phyloP scores from a whole-genome alignment of 352 stramenopile species.

The Phytophthora podocarpi region DNA sequence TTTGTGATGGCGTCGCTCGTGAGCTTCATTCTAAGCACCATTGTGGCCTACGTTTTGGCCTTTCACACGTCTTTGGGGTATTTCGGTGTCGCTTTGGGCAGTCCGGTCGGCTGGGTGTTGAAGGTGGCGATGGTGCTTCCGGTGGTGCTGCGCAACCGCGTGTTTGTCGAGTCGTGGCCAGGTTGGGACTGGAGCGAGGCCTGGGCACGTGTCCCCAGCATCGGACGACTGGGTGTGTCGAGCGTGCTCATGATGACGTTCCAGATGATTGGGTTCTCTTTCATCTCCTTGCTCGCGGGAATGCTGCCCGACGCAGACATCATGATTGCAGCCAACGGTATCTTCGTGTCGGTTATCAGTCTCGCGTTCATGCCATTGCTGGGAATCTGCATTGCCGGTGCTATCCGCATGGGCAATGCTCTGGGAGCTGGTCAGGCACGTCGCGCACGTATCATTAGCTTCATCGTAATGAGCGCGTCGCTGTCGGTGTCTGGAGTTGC shows the following conservation, averaged over 20 bases:
- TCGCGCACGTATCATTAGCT: conserved; percentile 44
- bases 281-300: conserved; percentile 56
- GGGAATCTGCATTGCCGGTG: conserved; percentile 51
- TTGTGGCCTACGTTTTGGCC: conserved; percentile 54
- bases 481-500: conserved; percentile 41
- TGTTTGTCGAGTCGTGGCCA: conserved; percentile 65
- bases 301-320: conserved; percentile 56
- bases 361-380: conserved; percentile 57
- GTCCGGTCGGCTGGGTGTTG: conserved; percentile 50
- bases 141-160: conserved; percentile 49
- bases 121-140: conserved; percentile 55
- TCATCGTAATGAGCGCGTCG: conserved; percentile 37
- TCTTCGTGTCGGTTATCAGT: conserved; percentile 51
- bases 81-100: conserved; percentile 57
- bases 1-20: conserved; percentile 49
- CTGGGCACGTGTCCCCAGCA: conserved; percentile 41
- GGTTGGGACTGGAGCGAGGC: conserved; percentile 52
- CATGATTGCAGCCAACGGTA: conserved; percentile 57
- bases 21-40: conserved; percentile 44
- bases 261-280: conserved; percentile 49
- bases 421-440: conserved; percentile 52
- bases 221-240: conserved; percentile 43
- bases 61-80: conserved; percentile 64
- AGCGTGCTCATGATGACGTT: conserved; percentile 62
- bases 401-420: conserved; percentile 65